Conservation (phyloP, 495 filamentous ascomycete genomes). For the Daldinia vernicosa region DNA sequence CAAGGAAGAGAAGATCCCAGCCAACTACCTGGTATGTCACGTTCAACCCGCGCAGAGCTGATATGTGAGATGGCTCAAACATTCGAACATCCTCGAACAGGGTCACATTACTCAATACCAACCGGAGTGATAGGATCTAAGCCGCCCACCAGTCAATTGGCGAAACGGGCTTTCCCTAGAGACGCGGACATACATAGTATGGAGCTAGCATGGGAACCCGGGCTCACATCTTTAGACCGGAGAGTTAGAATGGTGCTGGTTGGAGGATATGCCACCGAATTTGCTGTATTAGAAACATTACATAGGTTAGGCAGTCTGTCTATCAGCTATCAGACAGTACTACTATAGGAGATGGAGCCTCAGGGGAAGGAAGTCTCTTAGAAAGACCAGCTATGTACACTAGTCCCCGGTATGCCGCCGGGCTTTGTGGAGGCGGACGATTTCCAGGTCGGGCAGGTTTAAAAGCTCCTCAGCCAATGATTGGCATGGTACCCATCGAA, state of each 20-base stretch:
- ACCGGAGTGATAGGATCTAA: neutral
- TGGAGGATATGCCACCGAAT: constrained; percentile 20
- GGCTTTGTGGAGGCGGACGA: constrained; percentile 10
- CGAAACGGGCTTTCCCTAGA: neutral
- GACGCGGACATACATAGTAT: neutral
- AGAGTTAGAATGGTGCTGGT: constrained; percentile 17
- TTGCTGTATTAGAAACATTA: constrained; percentile 9
- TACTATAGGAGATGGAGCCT: constrained; percentile 26
- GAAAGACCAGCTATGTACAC: constrained; percentile 13
- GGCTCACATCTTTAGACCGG: constrained; percentile 2
- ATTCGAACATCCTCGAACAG: constrained; percentile 8
- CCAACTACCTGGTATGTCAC: constrained; percentile 4
- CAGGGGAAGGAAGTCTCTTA: constrained; percentile 9
- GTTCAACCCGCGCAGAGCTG: neutral
- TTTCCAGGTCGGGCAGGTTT: constrained; percentile 17
- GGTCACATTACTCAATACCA: constrained; percentile 13
- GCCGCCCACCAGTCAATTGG: constrained; percentile 9
- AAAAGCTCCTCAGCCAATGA: constrained; percentile 42
- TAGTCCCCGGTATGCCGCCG: neutral
- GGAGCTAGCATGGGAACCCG: constrained; percentile 15
- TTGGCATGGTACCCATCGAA: constrained; percentile 34
- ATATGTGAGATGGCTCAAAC: neutral
- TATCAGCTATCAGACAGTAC: constrained; percentile 22
- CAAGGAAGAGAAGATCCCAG: neutral
- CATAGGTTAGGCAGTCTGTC: too few species aligned